Conservation (phyloP, 164 flowering plant species). For the Protea cynaroides region DNA sequence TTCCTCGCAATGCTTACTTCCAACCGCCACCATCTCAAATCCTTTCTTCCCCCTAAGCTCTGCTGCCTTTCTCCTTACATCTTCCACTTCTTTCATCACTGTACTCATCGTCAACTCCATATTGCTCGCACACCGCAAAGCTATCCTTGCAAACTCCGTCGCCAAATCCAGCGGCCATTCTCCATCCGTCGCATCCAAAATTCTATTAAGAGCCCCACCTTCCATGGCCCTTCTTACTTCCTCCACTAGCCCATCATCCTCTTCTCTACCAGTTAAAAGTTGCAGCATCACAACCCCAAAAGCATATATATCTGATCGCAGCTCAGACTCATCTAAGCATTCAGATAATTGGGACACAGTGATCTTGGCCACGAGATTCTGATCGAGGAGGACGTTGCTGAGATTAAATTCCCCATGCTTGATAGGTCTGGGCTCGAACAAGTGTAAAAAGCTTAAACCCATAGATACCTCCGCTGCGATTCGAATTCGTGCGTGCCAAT, state of each 20-base stretch:
- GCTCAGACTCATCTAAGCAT: slow-evolving; percentile 11
- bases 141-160: slow-evolving; percentile 31
- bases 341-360: slow-evolving; percentile 20
- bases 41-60: slow-evolving; percentile 14
- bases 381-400: slow-evolving; percentile 53
- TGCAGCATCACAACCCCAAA: slow-evolving; percentile 50
- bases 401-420: slow-evolving; percentile 38
- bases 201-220: slow-evolving; percentile 13
- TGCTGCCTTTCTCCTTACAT: slow-evolving; percentile 31
- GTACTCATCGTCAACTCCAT: slow-evolving; percentile 11
- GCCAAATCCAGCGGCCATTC: slow-evolving; percentile 64
- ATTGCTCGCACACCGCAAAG: slow-evolving; percentile 29
- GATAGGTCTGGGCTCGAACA: slow-evolving; percentile 40
- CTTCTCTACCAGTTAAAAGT: slow-evolving; percentile 49
- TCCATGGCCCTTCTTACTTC: slow-evolving; percentile 15
- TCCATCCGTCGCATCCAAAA: slow-evolving; percentile 42
- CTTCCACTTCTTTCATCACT: slow-evolving; percentile 27
- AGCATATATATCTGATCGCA: slow-evolving; percentile 32
- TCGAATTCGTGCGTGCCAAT: slow-evolving; percentile 51
- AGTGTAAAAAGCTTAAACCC: slow-evolving; percentile 51
- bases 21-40: slow-evolving; percentile 9
- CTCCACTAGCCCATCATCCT: slow-evolving; percentile 28
- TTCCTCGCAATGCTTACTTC: background rate
- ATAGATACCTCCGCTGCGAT: slow-evolving; percentile 45
- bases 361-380: slow-evolving; percentile 45